Evolutionary conservation across 805 yeast genomes (phyloP).

Genomic region (Kazachstania kunashirensis): DNA sequence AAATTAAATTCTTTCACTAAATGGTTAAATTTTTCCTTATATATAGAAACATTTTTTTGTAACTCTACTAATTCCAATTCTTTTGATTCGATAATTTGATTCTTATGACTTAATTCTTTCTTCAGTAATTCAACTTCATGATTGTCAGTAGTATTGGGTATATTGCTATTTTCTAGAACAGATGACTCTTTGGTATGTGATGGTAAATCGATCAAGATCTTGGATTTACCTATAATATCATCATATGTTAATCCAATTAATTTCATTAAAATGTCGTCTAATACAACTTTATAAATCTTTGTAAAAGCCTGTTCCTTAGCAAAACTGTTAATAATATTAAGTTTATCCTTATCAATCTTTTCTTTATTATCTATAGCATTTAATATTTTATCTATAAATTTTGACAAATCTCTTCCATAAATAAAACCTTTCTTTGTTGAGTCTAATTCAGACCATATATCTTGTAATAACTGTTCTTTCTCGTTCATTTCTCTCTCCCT

Average conservation of each 20-base stretch:
- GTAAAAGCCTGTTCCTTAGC: constrained; percentile 23
- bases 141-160: too few relatives aligned
- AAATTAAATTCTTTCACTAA: constrained; percentile 23
- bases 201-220: neutral
- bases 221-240: constrained; percentile 4
- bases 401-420: constrained; percentile 23
- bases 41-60: constrained; percentile 13
- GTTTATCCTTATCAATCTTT: neutral
- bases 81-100: constrained; percentile 13
- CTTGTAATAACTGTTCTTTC: constrained; percentile 3
- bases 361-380: neutral
- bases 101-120: constrained; percentile 4
- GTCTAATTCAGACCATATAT: constrained; percentile 22
- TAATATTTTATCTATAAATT: constrained; percentile 9
- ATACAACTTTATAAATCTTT: constrained; percentile 22
- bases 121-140: neutral
- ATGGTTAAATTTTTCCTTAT: constrained; percentile 21
- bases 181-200: neutral
- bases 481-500: too few relatives aligned
- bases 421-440: constrained; percentile 15
- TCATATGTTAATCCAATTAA: constrained; percentile 28
- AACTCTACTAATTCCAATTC: constrained; percentile 14
- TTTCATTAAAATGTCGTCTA: constrained; percentile 25
- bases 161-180: too few relatives aligned
- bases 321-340: constrained; percentile 22